Evolutionary conservation across 1,139 yeast genomes (phyloP).

Genomic region (Hemisphaericaspora lyxosophila): DNA sequence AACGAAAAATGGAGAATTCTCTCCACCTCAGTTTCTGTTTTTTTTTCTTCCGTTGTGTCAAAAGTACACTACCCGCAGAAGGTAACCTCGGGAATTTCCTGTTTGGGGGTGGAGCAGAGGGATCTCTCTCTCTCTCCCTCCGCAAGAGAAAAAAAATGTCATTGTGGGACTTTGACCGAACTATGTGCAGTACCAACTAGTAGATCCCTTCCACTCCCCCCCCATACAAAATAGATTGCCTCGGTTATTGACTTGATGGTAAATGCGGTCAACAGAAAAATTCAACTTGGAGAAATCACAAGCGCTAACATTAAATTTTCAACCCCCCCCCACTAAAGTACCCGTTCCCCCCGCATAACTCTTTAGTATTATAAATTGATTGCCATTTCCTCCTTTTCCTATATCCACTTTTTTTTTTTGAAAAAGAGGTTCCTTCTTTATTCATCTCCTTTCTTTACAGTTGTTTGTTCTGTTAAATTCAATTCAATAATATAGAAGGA

Average conservation of each 20-base stretch:
- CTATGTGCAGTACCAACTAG: background rate
- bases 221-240: too few species aligned
- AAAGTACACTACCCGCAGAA: background rate
- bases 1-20: too few species aligned
- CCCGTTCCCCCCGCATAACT: background rate
- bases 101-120: background rate
- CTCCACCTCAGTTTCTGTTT: too few species aligned
- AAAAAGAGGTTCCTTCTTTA: too few species aligned
- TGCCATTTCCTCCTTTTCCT: background rate
- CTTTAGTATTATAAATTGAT: background rate
- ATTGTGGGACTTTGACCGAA: too few species aligned
- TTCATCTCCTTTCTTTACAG: background rate
- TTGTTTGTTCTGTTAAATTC: background rate
- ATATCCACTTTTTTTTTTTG: background rate
- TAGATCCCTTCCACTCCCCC: too few species aligned
- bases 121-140: too few species aligned
- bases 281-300: background rate
- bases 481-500: background rate
- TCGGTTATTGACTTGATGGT: background rate
- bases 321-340: background rate
- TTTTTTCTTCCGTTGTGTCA: too few species aligned
- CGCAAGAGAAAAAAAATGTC: background rate
- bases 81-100: background rate
- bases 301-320: background rate
- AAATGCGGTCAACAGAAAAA: background rate